Base-by-base conservation (phyloP, 257 asterid species). In the Salvia miltiorrhiza region DNA sequence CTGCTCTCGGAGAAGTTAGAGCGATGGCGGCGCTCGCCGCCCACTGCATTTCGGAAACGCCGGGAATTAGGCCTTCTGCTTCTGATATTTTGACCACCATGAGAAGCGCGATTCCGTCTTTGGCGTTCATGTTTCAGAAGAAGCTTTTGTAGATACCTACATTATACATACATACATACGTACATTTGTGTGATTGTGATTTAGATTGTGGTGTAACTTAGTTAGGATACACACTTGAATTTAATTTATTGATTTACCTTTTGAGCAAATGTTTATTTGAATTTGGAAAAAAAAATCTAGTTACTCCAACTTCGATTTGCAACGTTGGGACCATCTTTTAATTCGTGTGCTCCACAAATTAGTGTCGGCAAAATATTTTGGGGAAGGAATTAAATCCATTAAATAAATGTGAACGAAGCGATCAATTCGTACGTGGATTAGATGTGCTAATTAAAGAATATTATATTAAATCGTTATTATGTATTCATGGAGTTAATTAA, bases 21-120 rank as follows among this genome's bases (percentile, higher is more conserved):
- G 81, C 68, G 17, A 83, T 89, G 85, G 82, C 79, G 21, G 77
- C 76, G 10, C 35, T 88, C 17, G 67, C 93, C 6, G 83, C 81
- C 1, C 65, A 48, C 72, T 89, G 96, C 61, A 61, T 89, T 8
- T 50, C 76, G 17, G 90, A 81, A 19, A 73, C 81, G 14, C 79
- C 90, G 0, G 54, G 76, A n/a, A 43, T 66, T 57, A 80, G 96
- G 83, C 96, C 96, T 16, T 78, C 83, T 2, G 91, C 90, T 3
- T 71, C 83, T 0, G 86, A 78, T 21, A 63, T 89, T 8, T 30
- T 85, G 72, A 39, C 20, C 13, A 32, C 58, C 9, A 79, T 89
- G 83, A 80, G 44, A 65, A 44, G 32, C 26, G 28, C 69, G 5
- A 61, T 82, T 59, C 43, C 83, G 8, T 72, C 72, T 39, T 8